phyloP scores from a whole-genome alignment of 192 early-diverging fungal species.

The Backusella psychrophila region DNA sequence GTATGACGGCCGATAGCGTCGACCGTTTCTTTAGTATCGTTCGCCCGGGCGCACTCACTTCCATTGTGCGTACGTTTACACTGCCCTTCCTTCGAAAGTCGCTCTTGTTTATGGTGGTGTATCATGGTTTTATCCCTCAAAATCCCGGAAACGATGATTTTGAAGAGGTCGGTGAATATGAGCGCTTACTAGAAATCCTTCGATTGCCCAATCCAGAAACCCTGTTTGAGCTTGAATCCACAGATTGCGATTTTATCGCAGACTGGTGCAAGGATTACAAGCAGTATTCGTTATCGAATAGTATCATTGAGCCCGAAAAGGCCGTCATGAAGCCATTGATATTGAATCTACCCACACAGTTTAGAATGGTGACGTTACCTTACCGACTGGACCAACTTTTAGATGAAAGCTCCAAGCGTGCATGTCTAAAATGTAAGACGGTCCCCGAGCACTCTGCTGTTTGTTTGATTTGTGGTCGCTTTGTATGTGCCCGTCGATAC shows the following conservation, averaged over 20 bases:
- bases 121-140: slow-evolving; percentile 59
- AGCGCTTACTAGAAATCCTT: slow-evolving; percentile 67
- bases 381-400: slow-evolving; percentile 82
- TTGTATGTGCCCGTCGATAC: slow-evolving; percentile 90
- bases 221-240: slow-evolving; percentile 41
- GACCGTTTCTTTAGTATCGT: slow-evolving; percentile 20
- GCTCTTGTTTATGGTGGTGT: slow-evolving; percentile 61
- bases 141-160: slow-evolving; percentile 34
- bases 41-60: neutral
- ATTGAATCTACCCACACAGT: slow-evolving; percentile 51
- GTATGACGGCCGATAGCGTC: slow-evolving; percentile 2
- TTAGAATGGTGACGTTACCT: slow-evolving; percentile 68
- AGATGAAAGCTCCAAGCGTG: slow-evolving; percentile 71
- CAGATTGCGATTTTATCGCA: slow-evolving; percentile 2
- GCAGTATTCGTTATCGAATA: slow-evolving; percentile 5
- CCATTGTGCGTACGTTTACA: slow-evolving; percentile 45
- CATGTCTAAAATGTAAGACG: slow-evolving; percentile 81
- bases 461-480: slow-evolving; percentile 90
- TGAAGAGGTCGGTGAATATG: slow-evolving; percentile 54
- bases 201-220: slow-evolving; percentile 65
- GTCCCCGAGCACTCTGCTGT: slow-evolving; percentile 88
- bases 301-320: neutral
- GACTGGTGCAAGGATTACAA: slow-evolving; percentile 28
- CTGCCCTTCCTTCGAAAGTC: slow-evolving; percentile 76
- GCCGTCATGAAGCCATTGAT: slow-evolving; percentile 12